These are phyloP conservation scores for Colletotrichum paranaense DNA, from an alignment of 2,329 filamentous ascomycete genomes.

Conservation along the genomic window DNA sequence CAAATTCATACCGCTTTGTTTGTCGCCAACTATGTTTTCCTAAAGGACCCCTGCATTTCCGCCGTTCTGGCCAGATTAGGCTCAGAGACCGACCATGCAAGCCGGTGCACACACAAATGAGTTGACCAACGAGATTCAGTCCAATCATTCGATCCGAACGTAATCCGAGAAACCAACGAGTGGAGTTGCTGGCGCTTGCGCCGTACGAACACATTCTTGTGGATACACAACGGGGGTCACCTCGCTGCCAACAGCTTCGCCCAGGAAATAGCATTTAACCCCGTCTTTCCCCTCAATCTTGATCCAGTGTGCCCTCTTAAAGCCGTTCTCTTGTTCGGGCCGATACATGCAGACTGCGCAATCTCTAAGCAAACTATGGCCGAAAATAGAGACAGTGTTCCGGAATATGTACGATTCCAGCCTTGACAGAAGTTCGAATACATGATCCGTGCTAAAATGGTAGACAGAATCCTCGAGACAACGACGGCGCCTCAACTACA, in stretches of 20 bases:
- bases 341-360: too few relatives aligned
- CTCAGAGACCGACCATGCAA: neutral
- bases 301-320: too few relatives aligned
- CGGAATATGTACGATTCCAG: too few relatives aligned
- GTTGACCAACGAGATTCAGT: neutral
- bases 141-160: neutral
- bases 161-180: neutral
- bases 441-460: rapidly evolving
- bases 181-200: neutral
- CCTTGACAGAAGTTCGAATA: rapidly evolving
- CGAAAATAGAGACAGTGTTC: too few relatives aligned
- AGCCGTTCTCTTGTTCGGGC: too few relatives aligned
- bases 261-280: neutral
- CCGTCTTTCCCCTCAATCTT: neutral
- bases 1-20: too few relatives aligned
- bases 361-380: too few relatives aligned
- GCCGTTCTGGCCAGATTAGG: neutral
- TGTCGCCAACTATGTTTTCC: neutral
- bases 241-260: neutral
- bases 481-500: neutral
- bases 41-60: neutral
- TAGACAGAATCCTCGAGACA: neutral
- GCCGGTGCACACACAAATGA: neutral
- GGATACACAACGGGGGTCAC: too few relatives aligned
- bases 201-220: neutral